Percentiles rank a stretch among this genome's conserved stretches.
phyloP scores from a whole-genome alignment of 2,329 filamentous ascomycete species.

The Talaromyces funiculosus region DNA sequence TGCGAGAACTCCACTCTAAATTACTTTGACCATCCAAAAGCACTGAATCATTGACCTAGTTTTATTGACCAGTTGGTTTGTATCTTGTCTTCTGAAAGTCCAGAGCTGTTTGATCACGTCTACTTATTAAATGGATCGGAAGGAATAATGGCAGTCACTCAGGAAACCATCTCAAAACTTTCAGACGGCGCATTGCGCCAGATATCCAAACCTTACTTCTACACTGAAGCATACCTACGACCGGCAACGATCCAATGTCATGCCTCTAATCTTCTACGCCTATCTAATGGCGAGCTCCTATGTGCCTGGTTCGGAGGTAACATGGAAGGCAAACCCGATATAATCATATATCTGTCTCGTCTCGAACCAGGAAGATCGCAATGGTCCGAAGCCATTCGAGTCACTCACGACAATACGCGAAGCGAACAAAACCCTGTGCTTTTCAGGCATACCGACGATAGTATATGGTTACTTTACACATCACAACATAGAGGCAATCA shows the following conservation, averaged over 20 bases:
- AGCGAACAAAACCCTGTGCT: slow-evolving; percentile 45
- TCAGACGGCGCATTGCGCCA: slow-evolving; percentile 2
- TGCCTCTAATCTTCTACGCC: slow-evolving; percentile 41
- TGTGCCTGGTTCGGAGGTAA: slow-evolving; percentile 45
- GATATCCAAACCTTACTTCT: slow-evolving; percentile 5
- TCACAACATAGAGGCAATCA: slow-evolving; percentile 44
- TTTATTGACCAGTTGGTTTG: background rate
- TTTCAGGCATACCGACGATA: slow-evolving; percentile 33
- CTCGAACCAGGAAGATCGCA: slow-evolving; percentile 22
- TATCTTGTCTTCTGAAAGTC: background rate
- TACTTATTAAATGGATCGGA: background rate
- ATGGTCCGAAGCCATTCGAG: slow-evolving; percentile 33
- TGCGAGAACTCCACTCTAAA: background rate
- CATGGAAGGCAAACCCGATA: slow-evolving; percentile 43
- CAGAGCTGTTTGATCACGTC: background rate
- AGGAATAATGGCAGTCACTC: slow-evolving; percentile 4
- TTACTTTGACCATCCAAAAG: too few species aligned
- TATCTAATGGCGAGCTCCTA: slow-evolving; percentile 37
- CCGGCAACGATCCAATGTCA: slow-evolving; percentile 41
- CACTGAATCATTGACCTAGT: too few species aligned
- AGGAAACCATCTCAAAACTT: slow-evolving; percentile 1
- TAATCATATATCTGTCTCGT: slow-evolving; percentile 41
- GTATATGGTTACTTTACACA: slow-evolving; percentile 42
- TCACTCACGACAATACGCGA: slow-evolving; percentile 36
- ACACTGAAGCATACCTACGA: slow-evolving; percentile 26